Base-by-base conservation (phyloP, 1,284 basidiomycete genomes). In the Ustilago xerochloae region DNA sequence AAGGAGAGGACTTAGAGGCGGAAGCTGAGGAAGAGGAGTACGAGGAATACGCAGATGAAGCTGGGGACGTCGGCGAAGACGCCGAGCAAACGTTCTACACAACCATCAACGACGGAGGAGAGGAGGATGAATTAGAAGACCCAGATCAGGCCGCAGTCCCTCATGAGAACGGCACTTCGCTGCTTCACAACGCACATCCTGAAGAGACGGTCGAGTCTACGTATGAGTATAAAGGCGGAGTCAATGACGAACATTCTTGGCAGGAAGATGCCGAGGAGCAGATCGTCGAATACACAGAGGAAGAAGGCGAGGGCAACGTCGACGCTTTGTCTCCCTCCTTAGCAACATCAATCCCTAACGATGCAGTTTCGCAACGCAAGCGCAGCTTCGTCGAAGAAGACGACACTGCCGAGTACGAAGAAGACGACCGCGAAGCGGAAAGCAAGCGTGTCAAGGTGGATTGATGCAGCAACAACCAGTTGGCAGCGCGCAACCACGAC, bases 201-300 rank as follows among this genome's bases (percentile, higher is more conserved):
- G 63, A 33, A 28, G 46, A 59, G 3, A 45, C 52, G 8, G 28
- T 24, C 29, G 73, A 35, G 10, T 20, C 48, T 29, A 51, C 58
- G 0, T 41, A 51, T 20, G 62, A 41, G 16, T 12, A 59, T 13
- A 35, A 63, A n/a, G 50, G 22, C 41, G 55, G 30, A 20, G 52
- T 18, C 36, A 51, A 46, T 16, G 35, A 50, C 18, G 55, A 62
- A 47, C 38, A 49, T 35, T 43, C 29, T n/a, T 56, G 59, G 63
- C 57, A 66, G 56, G 57, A 56, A 16, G 61, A 50, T 26, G 54
- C 47, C n/a, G 71, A 70, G 38, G 77, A 77, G 45, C 69, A 75
- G 41, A 62, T 77, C 41, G 45, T 71, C n/a, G 77, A 76, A 29
- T 74, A 78, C 36, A 60, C 35, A 12, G 71, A 74, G 39, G 71